Evolutionary conservation across 1,284 basidiomycete genomes (phyloP).

Genomic region (Moesziomyces globuligerus): DNA sequence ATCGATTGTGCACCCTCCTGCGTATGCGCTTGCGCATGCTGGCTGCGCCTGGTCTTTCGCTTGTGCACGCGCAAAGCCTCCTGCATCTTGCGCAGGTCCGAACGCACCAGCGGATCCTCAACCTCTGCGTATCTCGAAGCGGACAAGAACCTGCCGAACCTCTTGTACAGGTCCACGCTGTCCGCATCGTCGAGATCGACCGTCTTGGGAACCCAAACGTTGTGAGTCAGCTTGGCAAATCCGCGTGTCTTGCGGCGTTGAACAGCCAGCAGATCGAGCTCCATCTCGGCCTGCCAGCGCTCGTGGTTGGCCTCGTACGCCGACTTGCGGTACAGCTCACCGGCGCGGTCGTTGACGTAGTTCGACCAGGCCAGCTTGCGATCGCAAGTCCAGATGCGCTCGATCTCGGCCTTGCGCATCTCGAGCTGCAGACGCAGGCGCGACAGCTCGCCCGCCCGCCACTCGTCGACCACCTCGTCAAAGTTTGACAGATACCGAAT

Average conservation of each 20-base stretch:
- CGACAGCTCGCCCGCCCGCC: slow-evolving; percentile 35
- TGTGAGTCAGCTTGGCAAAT: slow-evolving; percentile 16
- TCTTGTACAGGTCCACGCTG: slow-evolving; percentile 15
- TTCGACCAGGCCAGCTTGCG: slow-evolving; percentile 42
- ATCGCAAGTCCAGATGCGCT: slow-evolving; percentile 43
- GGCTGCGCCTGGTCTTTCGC: background rate
- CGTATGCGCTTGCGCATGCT: background rate
- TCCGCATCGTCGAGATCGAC: slow-evolving; percentile 1
- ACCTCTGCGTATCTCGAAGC: slow-evolving; percentile 14
- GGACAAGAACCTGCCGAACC: slow-evolving; percentile 23
- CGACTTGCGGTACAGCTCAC: slow-evolving; percentile 18
- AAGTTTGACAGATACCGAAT: slow-evolving; percentile 33
- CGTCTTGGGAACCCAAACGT: slow-evolving; percentile 12
- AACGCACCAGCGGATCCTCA: slow-evolving; percentile 28
- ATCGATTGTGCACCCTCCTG: background rate
- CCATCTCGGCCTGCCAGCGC: slow-evolving; percentile 42
- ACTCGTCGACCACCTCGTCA: slow-evolving; percentile 42
- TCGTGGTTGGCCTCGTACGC: slow-evolving; percentile 15
- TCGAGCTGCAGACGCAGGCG: slow-evolving; percentile 37
- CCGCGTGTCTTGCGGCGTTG: slow-evolving; percentile 29
- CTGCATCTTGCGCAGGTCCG: slow-evolving; percentile 28
- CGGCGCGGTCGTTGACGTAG: slow-evolving; percentile 25
- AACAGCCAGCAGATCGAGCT: slow-evolving; percentile 34
- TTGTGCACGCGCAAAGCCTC: slow-evolving; percentile 18
- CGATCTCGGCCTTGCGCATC: slow-evolving; percentile 40